Conservation (phyloP, 169 alveolate genomes). For the Perkinsus chesapeaki region DNA sequence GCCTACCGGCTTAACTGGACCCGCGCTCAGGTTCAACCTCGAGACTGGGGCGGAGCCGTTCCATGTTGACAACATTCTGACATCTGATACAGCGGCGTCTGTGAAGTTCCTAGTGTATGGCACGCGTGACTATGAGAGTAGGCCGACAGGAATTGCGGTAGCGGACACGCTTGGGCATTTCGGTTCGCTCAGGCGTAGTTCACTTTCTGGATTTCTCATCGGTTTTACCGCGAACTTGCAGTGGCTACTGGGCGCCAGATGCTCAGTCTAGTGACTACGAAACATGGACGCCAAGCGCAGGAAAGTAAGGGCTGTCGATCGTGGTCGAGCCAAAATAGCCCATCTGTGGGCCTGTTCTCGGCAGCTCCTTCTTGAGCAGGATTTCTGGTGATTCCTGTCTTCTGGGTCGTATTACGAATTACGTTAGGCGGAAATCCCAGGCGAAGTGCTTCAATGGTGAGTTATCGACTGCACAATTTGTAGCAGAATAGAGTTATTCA, state of each 20-base stretch:
- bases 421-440: conserved; percentile 82
- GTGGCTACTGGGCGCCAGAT: conserved; percentile 80
- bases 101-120: conserved; percentile 83
- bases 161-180: not conserved
- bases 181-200: conserved; percentile 60
- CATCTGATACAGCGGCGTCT: conserved; percentile 81
- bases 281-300: conserved; percentile 84
- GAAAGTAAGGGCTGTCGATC: conserved; percentile 15
- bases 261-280: conserved; percentile 82
- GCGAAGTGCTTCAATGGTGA: conserved; percentile 90
- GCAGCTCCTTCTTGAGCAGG: not conserved
- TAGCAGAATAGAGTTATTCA: not conserved
- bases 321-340: conserved; percentile 53
- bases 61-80: conserved; percentile 79
- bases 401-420: conserved; percentile 78
- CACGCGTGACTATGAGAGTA: conserved; percentile 34
- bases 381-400: conserved; percentile 46
- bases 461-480: not conserved
- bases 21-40: conserved; percentile 42
- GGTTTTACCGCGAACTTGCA: conserved; percentile 80
- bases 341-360: too few relatives aligned
- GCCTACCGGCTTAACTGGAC: not conserved
- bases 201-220: conserved; percentile 79
- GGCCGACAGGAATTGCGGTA: not conserved
- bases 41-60: conserved; percentile 62